Evolutionary conservation across 495 filamentous ascomycete genomes (phyloP).

Genomic region (Oleoguttula mirabilis): DNA sequence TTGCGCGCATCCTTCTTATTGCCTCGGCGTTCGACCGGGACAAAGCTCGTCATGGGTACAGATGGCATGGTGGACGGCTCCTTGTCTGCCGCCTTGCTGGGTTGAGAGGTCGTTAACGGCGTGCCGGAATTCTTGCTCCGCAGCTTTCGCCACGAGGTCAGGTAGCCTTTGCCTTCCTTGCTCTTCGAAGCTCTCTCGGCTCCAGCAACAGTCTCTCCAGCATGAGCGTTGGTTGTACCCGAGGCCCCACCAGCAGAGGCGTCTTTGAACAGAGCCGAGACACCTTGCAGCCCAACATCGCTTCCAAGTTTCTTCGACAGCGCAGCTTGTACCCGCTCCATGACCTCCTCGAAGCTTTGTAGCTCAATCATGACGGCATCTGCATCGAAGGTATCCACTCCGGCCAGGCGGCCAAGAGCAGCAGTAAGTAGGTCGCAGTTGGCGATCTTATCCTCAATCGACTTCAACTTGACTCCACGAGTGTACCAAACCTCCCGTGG

Average conservation of each 20-base stretch:
- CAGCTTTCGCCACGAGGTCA: conserved; percentile 69
- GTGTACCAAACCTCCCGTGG: conserved; percentile 89
- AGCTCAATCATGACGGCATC: conserved; percentile 90
- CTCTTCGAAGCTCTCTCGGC: conserved; percentile 47
- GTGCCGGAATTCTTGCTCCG: conserved; percentile 75
- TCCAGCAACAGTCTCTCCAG: conserved; percentile 13
- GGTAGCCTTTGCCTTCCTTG: conserved; percentile 30
- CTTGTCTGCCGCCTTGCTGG: conserved; percentile 34
- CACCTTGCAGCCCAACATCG: conserved; percentile 74
- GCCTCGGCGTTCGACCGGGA: conserved; percentile 17
- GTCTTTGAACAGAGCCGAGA: conserved; percentile 55
- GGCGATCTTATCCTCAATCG: conserved; percentile 86
- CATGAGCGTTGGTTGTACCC: not conserved
- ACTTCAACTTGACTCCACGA: conserved; percentile 83
- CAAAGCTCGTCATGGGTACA: conserved; percentile 65
- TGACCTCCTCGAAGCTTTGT: conserved; percentile 74
- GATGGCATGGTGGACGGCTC: conserved; percentile 55
- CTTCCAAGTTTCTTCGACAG: conserved; percentile 75
- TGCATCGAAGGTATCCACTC: conserved; percentile 77
- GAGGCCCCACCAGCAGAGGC: conserved; percentile 15
- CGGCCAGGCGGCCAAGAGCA: conserved; percentile 53
- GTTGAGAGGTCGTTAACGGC: conserved; percentile 29
- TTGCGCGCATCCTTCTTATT: conserved; percentile 18
- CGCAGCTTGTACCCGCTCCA: conserved; percentile 69
- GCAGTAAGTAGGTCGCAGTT: conserved; percentile 87